Conservation (phyloP, 257 asterid genomes). For the Solanum peruvianum region DNA sequence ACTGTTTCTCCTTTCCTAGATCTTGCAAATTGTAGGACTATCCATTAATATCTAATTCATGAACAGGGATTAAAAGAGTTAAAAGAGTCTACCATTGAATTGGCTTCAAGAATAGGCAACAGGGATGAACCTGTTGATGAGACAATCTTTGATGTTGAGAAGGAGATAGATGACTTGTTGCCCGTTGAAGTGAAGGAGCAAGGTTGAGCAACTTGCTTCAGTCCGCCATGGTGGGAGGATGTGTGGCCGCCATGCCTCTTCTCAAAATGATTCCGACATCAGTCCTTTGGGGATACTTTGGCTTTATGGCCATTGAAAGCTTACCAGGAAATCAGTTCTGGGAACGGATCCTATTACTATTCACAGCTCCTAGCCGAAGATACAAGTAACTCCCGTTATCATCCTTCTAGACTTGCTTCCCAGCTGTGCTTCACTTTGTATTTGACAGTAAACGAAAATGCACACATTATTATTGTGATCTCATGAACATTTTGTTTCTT, state of each 20-base stretch:
- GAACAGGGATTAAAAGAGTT: slow-evolving; percentile 5
- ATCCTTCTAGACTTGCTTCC: not conserved
- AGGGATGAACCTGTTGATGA: slow-evolving; percentile 9
- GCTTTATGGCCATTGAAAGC: slow-evolving; percentile 13
- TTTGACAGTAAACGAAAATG: not conserved
- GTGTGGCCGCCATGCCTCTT: slow-evolving; percentile 15
- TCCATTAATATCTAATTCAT: not conserved
- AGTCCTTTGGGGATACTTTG: slow-evolving; percentile 13
- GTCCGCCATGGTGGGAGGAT: slow-evolving; percentile 14
- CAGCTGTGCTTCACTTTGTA: not conserved
- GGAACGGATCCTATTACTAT: slow-evolving; percentile 6
- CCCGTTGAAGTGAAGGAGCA: slow-evolving; percentile 14
- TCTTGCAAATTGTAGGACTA: not conserved
- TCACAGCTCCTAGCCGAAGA: slow-evolving; percentile 15
- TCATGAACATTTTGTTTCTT: not conserved
- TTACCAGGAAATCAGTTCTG: slow-evolving; percentile 14
- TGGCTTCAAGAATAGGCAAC: not conserved
- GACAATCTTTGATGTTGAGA: slow-evolving; percentile 3
- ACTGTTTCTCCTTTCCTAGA: not conserved
- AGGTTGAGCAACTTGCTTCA: slow-evolving; percentile 15
- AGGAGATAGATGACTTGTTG: slow-evolving; percentile 17
- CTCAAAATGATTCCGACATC: slow-evolving; percentile 12
- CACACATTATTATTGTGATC: not conserved
- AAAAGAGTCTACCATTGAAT: slow-evolving; percentile 5
- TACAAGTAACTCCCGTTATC: slow-evolving; percentile 4